These are phyloP conservation scores for Elaphomyces granulatus DNA, from an alignment of 495 filamentous ascomycete species.

Conservation along the genomic window DNA sequence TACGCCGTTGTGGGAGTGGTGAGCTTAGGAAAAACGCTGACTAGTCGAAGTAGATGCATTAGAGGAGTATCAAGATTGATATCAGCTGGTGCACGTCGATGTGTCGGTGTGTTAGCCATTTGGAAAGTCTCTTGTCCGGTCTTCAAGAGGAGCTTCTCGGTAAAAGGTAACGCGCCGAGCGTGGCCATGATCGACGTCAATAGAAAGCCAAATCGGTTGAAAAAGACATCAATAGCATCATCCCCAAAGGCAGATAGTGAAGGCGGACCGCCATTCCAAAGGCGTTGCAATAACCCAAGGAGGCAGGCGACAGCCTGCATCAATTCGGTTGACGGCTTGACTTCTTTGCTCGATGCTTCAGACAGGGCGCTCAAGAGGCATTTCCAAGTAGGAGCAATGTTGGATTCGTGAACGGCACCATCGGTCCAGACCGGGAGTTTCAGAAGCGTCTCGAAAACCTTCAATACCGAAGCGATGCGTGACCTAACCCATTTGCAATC, in stretches of 20 bases:
- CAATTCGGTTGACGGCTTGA: conserved; percentile 73
- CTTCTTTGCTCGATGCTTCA: conserved; percentile 71
- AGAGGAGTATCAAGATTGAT: conserved; percentile 24
- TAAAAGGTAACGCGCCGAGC: conserved; percentile 62
- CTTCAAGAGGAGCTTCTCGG: conserved; percentile 50
- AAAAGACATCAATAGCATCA: conserved; percentile 30
- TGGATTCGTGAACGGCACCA: conserved; percentile 25
- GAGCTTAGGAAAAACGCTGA: conserved; percentile 13
- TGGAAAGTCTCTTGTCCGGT: conserved; percentile 29
- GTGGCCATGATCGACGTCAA: conserved; percentile 45
- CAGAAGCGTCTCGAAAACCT: conserved; percentile 49
- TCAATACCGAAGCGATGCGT: conserved; percentile 45
- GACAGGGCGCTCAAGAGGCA: conserved; percentile 53
- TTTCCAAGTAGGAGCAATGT: conserved; percentile 49
- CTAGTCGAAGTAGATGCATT: conserved; percentile 26
- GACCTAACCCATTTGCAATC: conserved; percentile 82
- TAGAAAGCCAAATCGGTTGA: conserved; percentile 44
- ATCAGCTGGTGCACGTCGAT: conserved; percentile 14
- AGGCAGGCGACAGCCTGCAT: conserved; percentile 62
- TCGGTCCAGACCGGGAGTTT: conserved; percentile 38
- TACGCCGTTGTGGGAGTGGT: conserved; percentile 18
- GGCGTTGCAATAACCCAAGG: conserved; percentile 46
- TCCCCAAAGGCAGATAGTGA: conserved; percentile 24
- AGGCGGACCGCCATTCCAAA: conserved; percentile 42
- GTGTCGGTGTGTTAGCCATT: conserved; percentile 35